These are phyloP conservation scores for Neurospora sp. DNA, from an alignment of 495 filamentous ascomycete genomes.

Conservation along the genomic window DNA sequence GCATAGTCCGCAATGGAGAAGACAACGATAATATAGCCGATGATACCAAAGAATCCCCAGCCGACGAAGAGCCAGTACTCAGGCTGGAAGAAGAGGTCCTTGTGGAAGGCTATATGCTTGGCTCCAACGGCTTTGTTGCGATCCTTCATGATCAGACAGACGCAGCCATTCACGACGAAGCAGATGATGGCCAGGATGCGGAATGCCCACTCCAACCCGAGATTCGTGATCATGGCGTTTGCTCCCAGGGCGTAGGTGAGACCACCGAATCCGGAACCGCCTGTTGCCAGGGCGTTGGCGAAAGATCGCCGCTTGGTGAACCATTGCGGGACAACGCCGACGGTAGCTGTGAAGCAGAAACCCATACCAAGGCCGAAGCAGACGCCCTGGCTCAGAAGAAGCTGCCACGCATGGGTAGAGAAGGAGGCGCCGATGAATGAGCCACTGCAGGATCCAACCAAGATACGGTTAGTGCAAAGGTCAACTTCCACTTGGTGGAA, in stretches of 20 bases:
- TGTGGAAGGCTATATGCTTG: slow-evolving; percentile 52
- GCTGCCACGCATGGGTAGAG: slow-evolving; percentile 57
- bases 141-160: slow-evolving; percentile 50
- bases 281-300: slow-evolving; percentile 61
- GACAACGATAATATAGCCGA: slow-evolving; percentile 62
- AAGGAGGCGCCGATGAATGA: slow-evolving; percentile 59
- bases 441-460: slow-evolving; percentile 22
- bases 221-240: slow-evolving; percentile 48
- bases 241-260: slow-evolving; percentile 49
- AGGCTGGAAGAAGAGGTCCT: slow-evolving; percentile 45
- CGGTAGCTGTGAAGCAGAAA: slow-evolving; percentile 62
- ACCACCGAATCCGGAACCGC: slow-evolving; percentile 68
- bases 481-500: neutral
- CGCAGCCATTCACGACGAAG: slow-evolving; percentile 48
- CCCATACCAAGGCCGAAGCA: slow-evolving; percentile 69
- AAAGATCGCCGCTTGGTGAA: slow-evolving; percentile 59
- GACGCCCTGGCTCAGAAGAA: slow-evolving; percentile 67
- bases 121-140: slow-evolving; percentile 59
- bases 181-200: slow-evolving; percentile 54
- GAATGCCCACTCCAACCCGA: slow-evolving; percentile 56
- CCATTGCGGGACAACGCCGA: slow-evolving; percentile 70
- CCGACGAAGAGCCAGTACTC: slow-evolving; percentile 55
- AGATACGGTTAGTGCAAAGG: neutral
- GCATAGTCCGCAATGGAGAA: slow-evolving; percentile 67
- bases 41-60: slow-evolving; percentile 61